A percentile compares a stretch with the other conserved stretches of the same genome.
Evolutionary conservation across 257 asterid genomes (phyloP).

Genomic region (Salvia splendens): DNA sequence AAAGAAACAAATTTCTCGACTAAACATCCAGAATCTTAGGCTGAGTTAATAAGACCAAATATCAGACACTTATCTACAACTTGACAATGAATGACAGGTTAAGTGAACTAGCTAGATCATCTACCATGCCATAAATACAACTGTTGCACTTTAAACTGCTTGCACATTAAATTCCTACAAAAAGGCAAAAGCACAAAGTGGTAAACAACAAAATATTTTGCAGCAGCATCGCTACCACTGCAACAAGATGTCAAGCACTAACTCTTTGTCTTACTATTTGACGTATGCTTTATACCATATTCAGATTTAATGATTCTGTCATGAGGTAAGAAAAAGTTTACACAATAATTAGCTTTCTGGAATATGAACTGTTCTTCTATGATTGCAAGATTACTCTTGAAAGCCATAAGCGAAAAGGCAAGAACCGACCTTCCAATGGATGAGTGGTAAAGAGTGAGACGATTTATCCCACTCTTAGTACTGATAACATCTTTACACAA

Average conservation of each 20-base stretch:
- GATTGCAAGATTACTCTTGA: slow-evolving; percentile 18
- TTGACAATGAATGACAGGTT: slow-evolving; percentile 1
- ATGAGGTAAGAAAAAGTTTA: neutral
- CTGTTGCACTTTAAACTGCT: neutral
- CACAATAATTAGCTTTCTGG: neutral
- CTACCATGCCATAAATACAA: neutral
- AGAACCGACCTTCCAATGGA: slow-evolving; percentile 81
- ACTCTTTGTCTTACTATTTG: neutral
- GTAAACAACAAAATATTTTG: neutral
- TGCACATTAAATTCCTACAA: neutral
- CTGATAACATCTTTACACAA: slow-evolving; percentile 54
- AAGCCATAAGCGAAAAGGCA: slow-evolving; percentile 15
- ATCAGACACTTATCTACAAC: slow-evolving; percentile 8
- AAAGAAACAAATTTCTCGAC: neutral
- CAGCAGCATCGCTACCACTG: neutral
- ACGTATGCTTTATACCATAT: neutral
- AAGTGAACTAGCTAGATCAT: neutral
- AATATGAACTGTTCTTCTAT: slow-evolving; percentile 2
- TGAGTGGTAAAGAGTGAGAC: slow-evolving; percentile 70
- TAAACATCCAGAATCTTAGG: neutral
- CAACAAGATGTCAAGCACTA: neutral
- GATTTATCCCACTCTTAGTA: slow-evolving; percentile 70
- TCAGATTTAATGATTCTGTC: neutral
- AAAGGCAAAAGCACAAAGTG: neutral
- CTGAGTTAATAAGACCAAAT: neutral